phyloP scores from a whole-genome alignment of 2,329 filamentous ascomycete species.

The Alternaria alternata region DNA sequence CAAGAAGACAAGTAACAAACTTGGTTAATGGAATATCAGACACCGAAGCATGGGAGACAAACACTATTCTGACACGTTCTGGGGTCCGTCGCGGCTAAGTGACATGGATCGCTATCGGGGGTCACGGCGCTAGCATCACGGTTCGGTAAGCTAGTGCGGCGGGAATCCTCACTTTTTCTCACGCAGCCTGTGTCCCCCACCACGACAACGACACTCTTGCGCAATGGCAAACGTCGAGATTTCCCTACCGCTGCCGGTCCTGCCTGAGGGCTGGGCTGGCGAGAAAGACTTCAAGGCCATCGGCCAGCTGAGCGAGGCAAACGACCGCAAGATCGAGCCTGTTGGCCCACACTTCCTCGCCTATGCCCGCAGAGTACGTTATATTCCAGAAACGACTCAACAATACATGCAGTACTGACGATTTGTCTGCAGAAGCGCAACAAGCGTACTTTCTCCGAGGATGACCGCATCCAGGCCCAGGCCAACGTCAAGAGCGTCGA shows the following conservation, averaged over 20 bases:
- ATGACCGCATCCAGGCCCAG: slow-evolving; percentile 96
- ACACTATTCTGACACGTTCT: slow-evolving; percentile 18
- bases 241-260: slow-evolving; percentile 72
- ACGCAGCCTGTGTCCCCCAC: slow-evolving; percentile 9
- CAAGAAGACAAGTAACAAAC: slow-evolving; percentile 7
- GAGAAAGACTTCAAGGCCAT: slow-evolving; percentile 93
- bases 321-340: slow-evolving; percentile 89
- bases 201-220: slow-evolving; percentile 16
- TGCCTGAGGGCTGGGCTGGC: slow-evolving; percentile 81
- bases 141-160: slow-evolving; percentile 21
- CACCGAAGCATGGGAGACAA: not conserved
- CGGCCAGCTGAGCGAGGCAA: slow-evolving; percentile 76
- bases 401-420: slow-evolving; percentile 23
- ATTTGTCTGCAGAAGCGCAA: slow-evolving; percentile 69
- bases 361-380: slow-evolving; percentile 84
- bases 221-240: slow-evolving; percentile 73
- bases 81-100: slow-evolving; percentile 13
- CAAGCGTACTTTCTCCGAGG: slow-evolving; percentile 97
- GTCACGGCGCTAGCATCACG: slow-evolving; percentile 13
- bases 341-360: slow-evolving; percentile 98
- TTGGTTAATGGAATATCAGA: slow-evolving; percentile 3
- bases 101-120: slow-evolving; percentile 6
- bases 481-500: slow-evolving; percentile 95
- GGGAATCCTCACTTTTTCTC: slow-evolving; percentile 20
- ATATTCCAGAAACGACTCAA: not conserved